These are phyloP conservation scores for Sanghuangporus weigelae DNA, from an alignment of 1,284 basidiomycete genomes.

Conservation along the genomic window DNA sequence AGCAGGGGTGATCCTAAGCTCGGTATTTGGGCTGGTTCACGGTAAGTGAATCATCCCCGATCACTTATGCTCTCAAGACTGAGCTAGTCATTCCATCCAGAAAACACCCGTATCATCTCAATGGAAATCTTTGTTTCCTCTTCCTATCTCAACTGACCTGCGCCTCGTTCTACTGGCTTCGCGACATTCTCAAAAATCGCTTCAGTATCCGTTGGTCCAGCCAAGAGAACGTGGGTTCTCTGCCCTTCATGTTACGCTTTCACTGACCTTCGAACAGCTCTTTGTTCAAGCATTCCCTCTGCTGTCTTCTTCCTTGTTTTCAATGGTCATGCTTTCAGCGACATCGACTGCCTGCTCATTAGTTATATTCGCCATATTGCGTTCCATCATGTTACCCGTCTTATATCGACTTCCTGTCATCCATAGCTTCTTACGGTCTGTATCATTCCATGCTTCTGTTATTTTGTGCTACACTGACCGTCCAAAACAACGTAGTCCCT, in stretches of 20 bases:
- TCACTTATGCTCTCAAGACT: not conserved
- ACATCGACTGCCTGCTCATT: slow-evolving; percentile 36
- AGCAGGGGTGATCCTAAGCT: slow-evolving; percentile 36
- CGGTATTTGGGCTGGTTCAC: slow-evolving; percentile 57
- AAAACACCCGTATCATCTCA: slow-evolving; percentile 66
- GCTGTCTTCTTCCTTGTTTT: slow-evolving; percentile 34
- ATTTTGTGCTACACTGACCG: not conserved
- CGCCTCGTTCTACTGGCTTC: slow-evolving; percentile 41
- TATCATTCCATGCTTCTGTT: not conserved
- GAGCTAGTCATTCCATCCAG: slow-evolving; percentile 29
- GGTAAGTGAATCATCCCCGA: slow-evolving; percentile 32
- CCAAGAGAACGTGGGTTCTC: slow-evolving; percentile 4
- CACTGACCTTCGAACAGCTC: slow-evolving; percentile 19
- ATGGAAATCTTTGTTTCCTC: slow-evolving; percentile 57
- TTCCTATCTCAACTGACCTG: slow-evolving; percentile 44
- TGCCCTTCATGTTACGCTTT: slow-evolving; percentile 12
- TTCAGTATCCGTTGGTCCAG: slow-evolving; percentile 46
- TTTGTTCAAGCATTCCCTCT: slow-evolving; percentile 21
- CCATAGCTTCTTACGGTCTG: slow-evolving; percentile 34
- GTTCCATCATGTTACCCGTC: slow-evolving; percentile 43
- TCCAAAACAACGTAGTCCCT: slow-evolving; percentile 34
- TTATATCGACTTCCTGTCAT: slow-evolving; percentile 50
- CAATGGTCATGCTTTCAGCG: slow-evolving; percentile 35
- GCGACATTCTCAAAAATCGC: slow-evolving; percentile 55
- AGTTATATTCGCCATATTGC: slow-evolving; percentile 38